Conservation (phyloP, 371 early-diverging fungal species). For the Nematocida sp. region DNA sequence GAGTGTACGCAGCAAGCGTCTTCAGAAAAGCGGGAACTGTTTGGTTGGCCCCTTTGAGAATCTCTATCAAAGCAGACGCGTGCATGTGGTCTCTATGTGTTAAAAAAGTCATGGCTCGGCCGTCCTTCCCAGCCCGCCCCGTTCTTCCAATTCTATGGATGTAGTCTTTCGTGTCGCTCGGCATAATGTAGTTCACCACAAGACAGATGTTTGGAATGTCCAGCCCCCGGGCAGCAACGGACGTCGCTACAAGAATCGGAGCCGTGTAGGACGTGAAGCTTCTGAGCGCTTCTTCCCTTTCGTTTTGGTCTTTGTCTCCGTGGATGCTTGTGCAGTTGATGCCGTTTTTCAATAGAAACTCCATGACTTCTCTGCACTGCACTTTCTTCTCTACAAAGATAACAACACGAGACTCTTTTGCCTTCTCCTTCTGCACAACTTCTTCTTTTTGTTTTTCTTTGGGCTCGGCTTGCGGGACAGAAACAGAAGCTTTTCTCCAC, state of each 20-base stretch:
- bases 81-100: conserved; percentile 74
- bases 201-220: conserved; percentile 87
- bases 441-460: neutral
- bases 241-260: conserved; percentile 86
- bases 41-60: conserved; percentile 82
- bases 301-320: conserved; percentile 66
- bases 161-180: conserved; percentile 80
- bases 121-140: conserved; percentile 86
- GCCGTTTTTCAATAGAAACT: conserved; percentile 70
- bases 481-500: too few relatives aligned
- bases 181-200: conserved; percentile 89
- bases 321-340: conserved; percentile 69
- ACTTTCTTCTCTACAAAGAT: conserved; percentile 91
- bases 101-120: conserved; percentile 82
- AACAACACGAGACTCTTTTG: conserved; percentile 68
- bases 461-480: too few relatives aligned
- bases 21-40: conserved; percentile 72
- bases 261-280: conserved; percentile 82
- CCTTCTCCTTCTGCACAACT: conserved; percentile 63
- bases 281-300: conserved; percentile 70
- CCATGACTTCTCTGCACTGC: conserved; percentile 71
- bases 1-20: too few relatives aligned
- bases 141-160: conserved; percentile 80
- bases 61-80: conserved; percentile 80
- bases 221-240: conserved; percentile 85